A percentile compares a stretch with the other conserved stretches of the same genome.
These are phyloP conservation scores for Penicillium expansum DNA, from an alignment of 2,329 filamentous ascomycete species.

Conservation along the genomic window DNA sequence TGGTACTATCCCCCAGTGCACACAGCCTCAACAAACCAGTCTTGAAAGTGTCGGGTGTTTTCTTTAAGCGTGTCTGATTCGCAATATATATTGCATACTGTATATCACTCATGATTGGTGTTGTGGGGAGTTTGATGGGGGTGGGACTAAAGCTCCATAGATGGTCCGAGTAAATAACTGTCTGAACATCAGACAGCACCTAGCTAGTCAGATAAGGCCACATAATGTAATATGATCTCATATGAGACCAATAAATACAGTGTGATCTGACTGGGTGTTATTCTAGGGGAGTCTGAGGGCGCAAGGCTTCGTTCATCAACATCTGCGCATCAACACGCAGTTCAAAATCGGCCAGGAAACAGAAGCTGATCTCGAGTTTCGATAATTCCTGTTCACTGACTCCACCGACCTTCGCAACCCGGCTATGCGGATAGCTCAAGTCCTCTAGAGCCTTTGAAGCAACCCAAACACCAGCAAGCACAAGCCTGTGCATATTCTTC, in stretches of 20 bases:
- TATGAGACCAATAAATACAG: background rate
- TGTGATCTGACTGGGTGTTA: background rate
- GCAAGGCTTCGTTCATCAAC: slow-evolving; percentile 49
- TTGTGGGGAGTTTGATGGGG: background rate
- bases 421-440: slow-evolving; percentile 77
- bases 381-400: slow-evolving; percentile 79
- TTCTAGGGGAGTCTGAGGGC: background rate
- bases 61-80: background rate
- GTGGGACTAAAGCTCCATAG: background rate
- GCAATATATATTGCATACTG: background rate
- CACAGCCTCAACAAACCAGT: slow-evolving; percentile 20
- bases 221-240: background rate
- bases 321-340: slow-evolving; percentile 62
- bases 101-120: background rate
- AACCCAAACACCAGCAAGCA: slow-evolving; percentile 79
- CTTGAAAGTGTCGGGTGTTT: background rate
- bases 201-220: slow-evolving; percentile 1
- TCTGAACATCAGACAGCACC: background rate
- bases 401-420: slow-evolving; percentile 83
- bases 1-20: slow-evolving; percentile 61
- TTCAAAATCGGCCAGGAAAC: slow-evolving; percentile 82
- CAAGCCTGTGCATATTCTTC: slow-evolving; percentile 80
- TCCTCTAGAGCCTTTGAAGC: slow-evolving; percentile 97
- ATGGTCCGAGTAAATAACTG: background rate
- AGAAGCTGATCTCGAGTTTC: slow-evolving; percentile 83